A percentile compares a stretch with the other conserved stretches of the same genome.
Evolutionary conservation across 2,329 filamentous ascomycete species (phyloP).

Genomic region (Ramularia collo-cygni): DNA sequence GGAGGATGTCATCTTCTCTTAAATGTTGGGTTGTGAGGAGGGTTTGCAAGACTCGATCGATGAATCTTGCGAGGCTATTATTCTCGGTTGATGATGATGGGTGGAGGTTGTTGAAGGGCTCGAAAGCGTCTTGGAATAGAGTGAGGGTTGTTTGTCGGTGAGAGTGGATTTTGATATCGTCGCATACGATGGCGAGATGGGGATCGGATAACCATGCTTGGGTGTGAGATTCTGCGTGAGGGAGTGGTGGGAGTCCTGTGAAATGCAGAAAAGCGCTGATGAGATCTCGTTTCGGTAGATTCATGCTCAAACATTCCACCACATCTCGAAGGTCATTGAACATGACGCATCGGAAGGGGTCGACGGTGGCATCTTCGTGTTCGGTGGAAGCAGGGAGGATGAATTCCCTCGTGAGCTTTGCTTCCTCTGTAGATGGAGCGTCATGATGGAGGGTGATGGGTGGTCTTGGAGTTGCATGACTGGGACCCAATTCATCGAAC

Average conservation of each 20-base stretch:
- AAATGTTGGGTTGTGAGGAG: conserved; percentile 43
- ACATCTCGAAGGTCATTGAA: conserved; percentile 66
- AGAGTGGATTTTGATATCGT: not conserved
- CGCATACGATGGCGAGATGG: conserved; percentile 3
- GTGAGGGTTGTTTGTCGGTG: conserved; percentile 10
- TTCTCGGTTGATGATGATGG: not conserved
- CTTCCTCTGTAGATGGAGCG: no score
- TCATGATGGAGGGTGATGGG: no score
- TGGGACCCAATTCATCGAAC: conserved; percentile 31
- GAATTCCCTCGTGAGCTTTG: conserved; percentile 27
- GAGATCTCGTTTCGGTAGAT: conserved; percentile 41
- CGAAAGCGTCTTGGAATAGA: conserved; percentile 10
- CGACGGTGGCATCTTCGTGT: conserved; percentile 56
- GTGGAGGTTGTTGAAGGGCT: not conserved
- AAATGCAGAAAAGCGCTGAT: conserved; percentile 58
- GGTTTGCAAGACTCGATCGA: conserved; percentile 49
- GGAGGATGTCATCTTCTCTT: conserved; percentile 47
- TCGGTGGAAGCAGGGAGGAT: conserved; percentile 57
- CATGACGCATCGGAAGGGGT: conserved; percentile 76
- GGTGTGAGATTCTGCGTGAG: conserved; percentile 31
- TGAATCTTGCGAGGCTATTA: conserved; percentile 17
- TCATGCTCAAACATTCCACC: conserved; percentile 42
- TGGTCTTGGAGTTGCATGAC: not conserved
- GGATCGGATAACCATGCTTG: conserved; percentile 5
- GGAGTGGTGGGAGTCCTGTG: conserved; percentile 44